Conservation (phyloP, 768 basidiomycete species). For the Xerocomellus chrysenteron region DNA sequence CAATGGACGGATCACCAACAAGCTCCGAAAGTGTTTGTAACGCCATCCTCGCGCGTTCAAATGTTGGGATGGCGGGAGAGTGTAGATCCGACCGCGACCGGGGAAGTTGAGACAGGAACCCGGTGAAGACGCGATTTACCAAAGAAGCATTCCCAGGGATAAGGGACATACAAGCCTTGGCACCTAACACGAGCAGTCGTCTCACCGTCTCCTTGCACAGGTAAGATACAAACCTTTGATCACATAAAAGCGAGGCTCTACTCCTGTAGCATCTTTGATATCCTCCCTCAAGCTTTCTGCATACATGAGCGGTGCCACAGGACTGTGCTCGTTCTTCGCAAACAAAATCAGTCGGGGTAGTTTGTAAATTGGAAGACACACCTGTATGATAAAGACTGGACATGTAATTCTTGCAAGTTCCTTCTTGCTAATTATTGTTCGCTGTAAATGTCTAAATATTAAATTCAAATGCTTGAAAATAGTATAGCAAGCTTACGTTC, state of each 20-base stretch:
- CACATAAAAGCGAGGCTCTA: conserved; percentile 52
- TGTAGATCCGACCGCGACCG: conserved; percentile 48
- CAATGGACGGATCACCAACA: conserved; percentile 44
- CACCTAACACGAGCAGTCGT: conserved; percentile 40
- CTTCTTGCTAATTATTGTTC: conserved; percentile 49
- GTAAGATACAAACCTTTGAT: conserved; percentile 52
- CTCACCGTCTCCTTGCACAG: neutral
- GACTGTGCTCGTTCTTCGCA: conserved; percentile 58
- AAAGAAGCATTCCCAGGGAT: conserved; percentile 56
- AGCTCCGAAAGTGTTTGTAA: conserved; percentile 53
- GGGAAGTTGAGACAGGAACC: conserved; percentile 60
- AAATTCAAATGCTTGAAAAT: neutral
- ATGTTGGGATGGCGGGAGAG: conserved; percentile 33
- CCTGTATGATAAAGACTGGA: conserved; percentile 71
- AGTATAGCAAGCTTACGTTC: conserved; percentile 46
- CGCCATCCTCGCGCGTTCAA: conserved; percentile 56
- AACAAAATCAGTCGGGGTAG: conserved; percentile 1
- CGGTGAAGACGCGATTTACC: conserved; percentile 60
- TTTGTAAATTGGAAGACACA: conserved; percentile 27
- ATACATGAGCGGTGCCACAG: conserved; percentile 50
- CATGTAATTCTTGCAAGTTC: conserved; percentile 53
- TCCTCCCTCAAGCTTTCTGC: conserved; percentile 54
- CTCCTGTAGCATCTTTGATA: conserved; percentile 45
- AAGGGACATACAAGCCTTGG: conserved; percentile 53
- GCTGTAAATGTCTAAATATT: conserved; percentile 36